phyloP scores from a whole-genome alignment of 208 protist genomes.

The Acanthamoeba culbertsoni region DNA sequence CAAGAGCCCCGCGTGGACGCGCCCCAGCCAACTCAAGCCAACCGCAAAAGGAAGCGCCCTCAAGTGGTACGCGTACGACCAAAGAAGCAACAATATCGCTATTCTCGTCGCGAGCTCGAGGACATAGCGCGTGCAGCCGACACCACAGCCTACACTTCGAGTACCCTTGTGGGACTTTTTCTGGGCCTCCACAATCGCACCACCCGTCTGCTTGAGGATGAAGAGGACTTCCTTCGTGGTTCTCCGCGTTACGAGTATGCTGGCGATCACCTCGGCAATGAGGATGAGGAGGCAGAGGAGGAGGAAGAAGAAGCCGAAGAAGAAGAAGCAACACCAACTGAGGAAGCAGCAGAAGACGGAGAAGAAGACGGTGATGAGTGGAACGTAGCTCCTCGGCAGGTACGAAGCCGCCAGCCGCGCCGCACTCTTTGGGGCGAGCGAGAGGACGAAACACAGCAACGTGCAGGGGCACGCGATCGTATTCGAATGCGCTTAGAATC shows the following conservation, averaged over 20 bases:
- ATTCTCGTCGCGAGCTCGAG: conserved; percentile 32
- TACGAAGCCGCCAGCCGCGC: too few relatives aligned
- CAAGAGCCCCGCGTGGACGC: background rate
- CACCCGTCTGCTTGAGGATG: background rate
- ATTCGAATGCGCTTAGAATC: background rate
- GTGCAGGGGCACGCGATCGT: background rate
- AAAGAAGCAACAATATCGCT: conserved; percentile 48
- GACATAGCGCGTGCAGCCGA: conserved; percentile 18
- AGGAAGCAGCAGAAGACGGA: background rate
- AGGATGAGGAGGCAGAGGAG: too few relatives aligned
- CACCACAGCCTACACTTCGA: background rate
- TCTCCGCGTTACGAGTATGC: background rate
- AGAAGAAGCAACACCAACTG: too few relatives aligned
- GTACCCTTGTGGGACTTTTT: background rate
- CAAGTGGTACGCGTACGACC: background rate
- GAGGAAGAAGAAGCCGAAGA: background rate
- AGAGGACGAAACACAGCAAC: background rate
- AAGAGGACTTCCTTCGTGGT: background rate
- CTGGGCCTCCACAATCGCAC: background rate
- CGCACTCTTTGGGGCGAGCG: background rate
- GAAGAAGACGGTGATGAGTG: background rate
- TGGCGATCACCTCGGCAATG: background rate
- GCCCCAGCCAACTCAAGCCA: background rate
- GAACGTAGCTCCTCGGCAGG: background rate
- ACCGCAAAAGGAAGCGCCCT: background rate